Percentiles rank a stretch among this genome's conserved stretches.
Evolutionary conservation across 2,329 filamentous ascomycete species (phyloP).

Genomic region (Alternaria dauci): DNA sequence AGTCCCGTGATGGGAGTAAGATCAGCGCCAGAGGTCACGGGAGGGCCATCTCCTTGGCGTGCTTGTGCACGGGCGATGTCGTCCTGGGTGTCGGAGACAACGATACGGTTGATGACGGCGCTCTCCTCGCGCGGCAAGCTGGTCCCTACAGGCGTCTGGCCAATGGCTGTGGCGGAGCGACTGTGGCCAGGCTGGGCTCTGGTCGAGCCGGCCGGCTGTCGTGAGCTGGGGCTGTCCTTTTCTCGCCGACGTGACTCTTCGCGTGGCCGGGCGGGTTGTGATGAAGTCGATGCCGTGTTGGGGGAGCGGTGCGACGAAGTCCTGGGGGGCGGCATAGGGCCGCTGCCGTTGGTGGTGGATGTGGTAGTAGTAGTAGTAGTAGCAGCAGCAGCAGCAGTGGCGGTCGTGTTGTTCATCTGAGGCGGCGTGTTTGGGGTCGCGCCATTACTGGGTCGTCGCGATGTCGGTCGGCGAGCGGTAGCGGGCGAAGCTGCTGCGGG

Average conservation of each 20-base stretch:
- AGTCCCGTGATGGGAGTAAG: slow-evolving; percentile 58
- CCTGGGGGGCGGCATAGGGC: slow-evolving; percentile 77
- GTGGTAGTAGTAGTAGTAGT: too few relatives aligned
- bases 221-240: slow-evolving; percentile 58
- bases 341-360: slow-evolving; percentile 56
- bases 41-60: slow-evolving; percentile 68
- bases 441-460: slow-evolving; percentile 52
- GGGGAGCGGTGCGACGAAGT: slow-evolving; percentile 75
- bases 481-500: slow-evolving; percentile 44
- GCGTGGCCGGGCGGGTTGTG: slow-evolving; percentile 28
- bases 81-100: slow-evolving; percentile 77
- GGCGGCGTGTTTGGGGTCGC: slow-evolving; percentile 53
- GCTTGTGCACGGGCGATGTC: slow-evolving; percentile 77
- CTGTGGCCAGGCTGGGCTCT: slow-evolving; percentile 53
- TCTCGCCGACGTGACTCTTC: slow-evolving; percentile 57
- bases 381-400: slow-evolving; percentile 32
- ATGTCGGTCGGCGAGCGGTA: slow-evolving; percentile 47
- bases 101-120: slow-evolving; percentile 78
- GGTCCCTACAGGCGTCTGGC: slow-evolving; percentile 61
- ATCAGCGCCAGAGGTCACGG: slow-evolving; percentile 54
- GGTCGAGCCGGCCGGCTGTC: slow-evolving; percentile 38
- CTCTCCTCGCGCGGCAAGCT: slow-evolving; percentile 76
- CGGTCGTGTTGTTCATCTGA: slow-evolving; percentile 59
- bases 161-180: slow-evolving; percentile 59
- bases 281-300: slow-evolving; percentile 33